Evolutionary conservation across 192 early-diverging fungal genomes (phyloP), one percentile per base, ranked within the genome.

Genomic region (Gamsiella multidivaricata): DNA sequence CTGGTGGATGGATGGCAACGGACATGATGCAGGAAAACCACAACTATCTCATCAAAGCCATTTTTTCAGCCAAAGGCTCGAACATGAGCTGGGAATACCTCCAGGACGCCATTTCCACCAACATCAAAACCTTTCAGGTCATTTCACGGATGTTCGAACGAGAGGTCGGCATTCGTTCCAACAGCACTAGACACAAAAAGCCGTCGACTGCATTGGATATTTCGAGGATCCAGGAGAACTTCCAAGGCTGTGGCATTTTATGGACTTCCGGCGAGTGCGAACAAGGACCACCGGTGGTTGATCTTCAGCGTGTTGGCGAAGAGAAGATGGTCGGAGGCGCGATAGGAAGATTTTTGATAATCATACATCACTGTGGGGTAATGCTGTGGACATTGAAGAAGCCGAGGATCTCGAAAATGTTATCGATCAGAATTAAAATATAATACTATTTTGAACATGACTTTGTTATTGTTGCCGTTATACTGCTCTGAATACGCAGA

Each of bases 11-110:
- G 65, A 68, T 68, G 54, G 45, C 55, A 8, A 50, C 65, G 0
- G 65, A 68, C 26, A 58, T 68, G 65, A 23, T 31, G 15, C 65
- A 68, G 58, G 65, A 68, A 54, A 56, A 37, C 33, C 33, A 68
- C 12, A 68, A 66, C 53, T 66, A 66, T 34, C 64, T 55, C 53
- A 6, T 66, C 64, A 66, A 66, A 47, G 8, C 64, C 31, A 56
- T 66, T 37, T 66, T 66, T 47, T 32, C 64, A 55, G 7, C 64
- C 1, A 66, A 66, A 34, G 64, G 64, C 33, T 34, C 64, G 39
- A 66, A 66, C 53, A 66, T 66, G 64, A 55, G n/a, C 18, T 65
- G 62, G 62, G 62, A 65, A 5, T 65, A 66, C 25, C 64, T 66
- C 31, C 54, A 41, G 12, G 64, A 66, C 22, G 6, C 29, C 0